phyloP scores from a whole-genome alignment of 2,329 filamentous ascomycete species.

The Talaromyces sp. region DNA sequence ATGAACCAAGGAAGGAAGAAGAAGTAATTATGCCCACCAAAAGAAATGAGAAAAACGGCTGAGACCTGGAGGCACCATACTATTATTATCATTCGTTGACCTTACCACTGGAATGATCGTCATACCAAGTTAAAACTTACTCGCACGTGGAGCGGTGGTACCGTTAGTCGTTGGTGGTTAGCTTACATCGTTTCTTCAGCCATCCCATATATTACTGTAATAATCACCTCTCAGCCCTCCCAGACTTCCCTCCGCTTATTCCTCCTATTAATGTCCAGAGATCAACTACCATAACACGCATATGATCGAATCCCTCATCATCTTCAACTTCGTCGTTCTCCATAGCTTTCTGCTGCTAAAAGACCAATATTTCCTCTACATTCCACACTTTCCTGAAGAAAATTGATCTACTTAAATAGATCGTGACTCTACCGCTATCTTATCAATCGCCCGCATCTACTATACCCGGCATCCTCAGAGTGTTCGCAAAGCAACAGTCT shows the following conservation, averaged over 20 bases:
- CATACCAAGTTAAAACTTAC: neutral
- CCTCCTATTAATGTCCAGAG: neutral
- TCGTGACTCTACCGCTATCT: neutral
- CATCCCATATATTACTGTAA: constrained; percentile 2
- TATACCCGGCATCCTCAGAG: neutral
- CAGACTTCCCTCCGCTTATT: neutral
- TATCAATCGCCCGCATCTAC: neutral
- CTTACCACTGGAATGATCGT: constrained; percentile 6
- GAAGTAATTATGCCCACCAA: constrained; percentile 1
- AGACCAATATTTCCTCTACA: neutral
- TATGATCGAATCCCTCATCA: neutral
- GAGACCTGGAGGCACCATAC: neutral
- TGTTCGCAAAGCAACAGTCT: neutral
- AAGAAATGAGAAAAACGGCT: neutral
- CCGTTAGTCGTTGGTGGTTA: neutral
- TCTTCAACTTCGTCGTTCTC: neutral
- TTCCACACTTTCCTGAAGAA: neutral
- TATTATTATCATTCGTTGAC: neutral
- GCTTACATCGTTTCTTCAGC: constrained; percentile 6
- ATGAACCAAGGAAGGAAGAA: neutral
- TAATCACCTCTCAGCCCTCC: neutral
- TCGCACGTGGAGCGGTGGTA: constrained; percentile 2
- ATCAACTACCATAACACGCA: neutral
- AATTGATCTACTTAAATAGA: neutral
- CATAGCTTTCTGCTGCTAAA: neutral